Evolutionary conservation across 2,329 filamentous ascomycete species (phyloP).

Genomic region (Aureobasidium melanogenum): DNA sequence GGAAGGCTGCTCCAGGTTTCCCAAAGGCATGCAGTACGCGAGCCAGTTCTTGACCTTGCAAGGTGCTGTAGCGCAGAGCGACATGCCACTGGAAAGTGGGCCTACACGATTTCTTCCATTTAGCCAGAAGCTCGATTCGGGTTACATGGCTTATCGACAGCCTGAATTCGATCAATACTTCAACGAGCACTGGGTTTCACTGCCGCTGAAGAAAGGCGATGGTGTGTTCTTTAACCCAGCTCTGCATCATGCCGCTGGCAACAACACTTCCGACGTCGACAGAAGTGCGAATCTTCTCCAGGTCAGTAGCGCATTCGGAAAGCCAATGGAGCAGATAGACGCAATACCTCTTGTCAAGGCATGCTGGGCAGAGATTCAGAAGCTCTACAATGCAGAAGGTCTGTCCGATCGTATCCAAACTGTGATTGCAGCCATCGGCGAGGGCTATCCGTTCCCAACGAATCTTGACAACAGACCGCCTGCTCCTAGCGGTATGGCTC

Average conservation of each 20-base stretch:
- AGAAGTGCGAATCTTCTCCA: slow-evolving; percentile 55
- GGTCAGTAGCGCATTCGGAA: slow-evolving; percentile 53
- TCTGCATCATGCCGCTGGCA: slow-evolving; percentile 54
- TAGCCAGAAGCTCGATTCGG: slow-evolving; percentile 48
- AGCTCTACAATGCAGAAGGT: slow-evolving; percentile 28
- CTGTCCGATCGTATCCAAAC: slow-evolving; percentile 36
- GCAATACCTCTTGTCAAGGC: slow-evolving; percentile 38
- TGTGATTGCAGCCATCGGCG: slow-evolving; percentile 43
- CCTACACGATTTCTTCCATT: slow-evolving; percentile 54
- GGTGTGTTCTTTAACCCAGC: slow-evolving; percentile 57
- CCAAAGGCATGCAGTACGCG: slow-evolving; percentile 44
- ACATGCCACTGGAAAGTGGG: slow-evolving; percentile 50
- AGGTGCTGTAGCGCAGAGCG: slow-evolving; percentile 53
- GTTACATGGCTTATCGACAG: slow-evolving; percentile 50
- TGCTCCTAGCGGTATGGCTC: slow-evolving; percentile 49
- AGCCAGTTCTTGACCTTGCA: slow-evolving; percentile 53
- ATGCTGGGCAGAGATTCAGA: slow-evolving; percentile 35
- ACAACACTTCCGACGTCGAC: slow-evolving; percentile 43
- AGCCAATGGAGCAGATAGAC: slow-evolving; percentile 55
- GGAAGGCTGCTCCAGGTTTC: slow-evolving; percentile 39
- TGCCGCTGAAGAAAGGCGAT: slow-evolving; percentile 48
- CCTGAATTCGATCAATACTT: slow-evolving; percentile 49
- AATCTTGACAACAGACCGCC: slow-evolving; percentile 52
- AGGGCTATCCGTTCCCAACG: slow-evolving; percentile 55
- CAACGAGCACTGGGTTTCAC: slow-evolving; percentile 41